Evolutionary conservation across 2,329 filamentous ascomycete genomes (phyloP).

Genomic region (Aaosphaeria arxii): DNA sequence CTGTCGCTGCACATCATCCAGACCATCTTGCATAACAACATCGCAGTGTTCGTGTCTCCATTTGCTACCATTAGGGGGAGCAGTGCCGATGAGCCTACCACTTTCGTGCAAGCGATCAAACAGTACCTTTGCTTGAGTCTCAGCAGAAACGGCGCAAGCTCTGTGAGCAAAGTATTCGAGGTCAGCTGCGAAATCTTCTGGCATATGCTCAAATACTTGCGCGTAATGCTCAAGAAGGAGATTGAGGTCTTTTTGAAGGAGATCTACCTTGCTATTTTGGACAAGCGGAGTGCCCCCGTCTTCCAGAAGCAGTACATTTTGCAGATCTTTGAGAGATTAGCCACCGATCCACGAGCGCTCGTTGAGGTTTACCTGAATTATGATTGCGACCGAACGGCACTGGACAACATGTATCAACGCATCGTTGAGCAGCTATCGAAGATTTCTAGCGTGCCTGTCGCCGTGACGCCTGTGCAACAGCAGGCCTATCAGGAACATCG

Average conservation of each 20-base stretch:
- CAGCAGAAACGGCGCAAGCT: constrained; percentile 91
- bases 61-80: constrained; percentile 90
- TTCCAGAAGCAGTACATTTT: constrained; percentile 94
- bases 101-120: constrained; percentile 91
- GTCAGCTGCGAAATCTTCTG: constrained; percentile 97
- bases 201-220: constrained; percentile 92
- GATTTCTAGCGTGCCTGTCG: constrained; percentile 75
- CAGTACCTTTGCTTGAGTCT: constrained; percentile 95
- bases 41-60: constrained; percentile 84
- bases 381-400: constrained; percentile 85
- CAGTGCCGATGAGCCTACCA: constrained; percentile 81
- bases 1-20: constrained; percentile 94
- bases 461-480: constrained; percentile 73
- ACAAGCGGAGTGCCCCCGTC: constrained; percentile 78
- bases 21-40: constrained; percentile 91
- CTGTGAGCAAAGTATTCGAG: constrained; percentile 87
- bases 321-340: constrained; percentile 77
- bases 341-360: constrained; percentile 78
- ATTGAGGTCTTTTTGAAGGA: constrained; percentile 98
- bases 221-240: constrained; percentile 95
- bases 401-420: constrained; percentile 95
- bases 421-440: constrained; percentile 92
- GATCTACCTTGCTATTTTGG: constrained; percentile 89
- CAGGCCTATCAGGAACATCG: constrained; percentile 82
- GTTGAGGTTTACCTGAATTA: constrained; percentile 98